Conservation (phyloP, 805 yeast genomes). For the Candida schatavii region DNA sequence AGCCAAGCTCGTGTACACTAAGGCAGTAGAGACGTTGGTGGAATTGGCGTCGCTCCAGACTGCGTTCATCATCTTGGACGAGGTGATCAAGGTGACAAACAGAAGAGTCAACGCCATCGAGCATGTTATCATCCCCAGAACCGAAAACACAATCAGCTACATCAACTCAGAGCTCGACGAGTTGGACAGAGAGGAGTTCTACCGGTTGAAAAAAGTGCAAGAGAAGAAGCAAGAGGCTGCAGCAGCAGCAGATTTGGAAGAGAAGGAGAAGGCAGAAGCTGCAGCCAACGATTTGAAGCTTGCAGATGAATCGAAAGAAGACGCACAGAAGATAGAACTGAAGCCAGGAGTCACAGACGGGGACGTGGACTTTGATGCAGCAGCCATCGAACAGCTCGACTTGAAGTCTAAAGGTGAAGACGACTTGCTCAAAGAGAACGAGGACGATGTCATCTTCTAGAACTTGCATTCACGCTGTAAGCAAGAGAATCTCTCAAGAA, state of each 20-base stretch:
- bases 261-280: slow-evolving; percentile 23
- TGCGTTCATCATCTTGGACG: slow-evolving; percentile 94
- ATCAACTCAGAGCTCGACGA: slow-evolving; percentile 96
- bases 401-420: slow-evolving; percentile 32
- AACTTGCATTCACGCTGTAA: too few relatives aligned
- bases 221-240: slow-evolving; percentile 85
- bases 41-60: slow-evolving; percentile 95
- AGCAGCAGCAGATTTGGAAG: slow-evolving; percentile 62
- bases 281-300: slow-evolving; percentile 11
- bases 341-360: slow-evolving; percentile 5
- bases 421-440: slow-evolving; percentile 38
- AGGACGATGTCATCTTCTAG: slow-evolving; percentile 45
- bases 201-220: slow-evolving; percentile 93
- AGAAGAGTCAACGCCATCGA: slow-evolving; percentile 98
- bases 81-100: slow-evolving; percentile 95
- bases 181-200: slow-evolving; percentile 96
- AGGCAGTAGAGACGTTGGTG: slow-evolving; percentile 95
- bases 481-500: too few relatives aligned
- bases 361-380: slow-evolving; percentile 8
- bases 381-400: slow-evolving; percentile 15
- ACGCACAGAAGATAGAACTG: slow-evolving; percentile 9
- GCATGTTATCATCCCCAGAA: slow-evolving; percentile 96
- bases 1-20: slow-evolving; percentile 89
- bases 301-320: slow-evolving; percentile 7
- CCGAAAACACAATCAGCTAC: slow-evolving; percentile 88